phyloP scores from a whole-genome alignment of 2,329 filamentous ascomycete species.

The Geosmithia putterillii region DNA sequence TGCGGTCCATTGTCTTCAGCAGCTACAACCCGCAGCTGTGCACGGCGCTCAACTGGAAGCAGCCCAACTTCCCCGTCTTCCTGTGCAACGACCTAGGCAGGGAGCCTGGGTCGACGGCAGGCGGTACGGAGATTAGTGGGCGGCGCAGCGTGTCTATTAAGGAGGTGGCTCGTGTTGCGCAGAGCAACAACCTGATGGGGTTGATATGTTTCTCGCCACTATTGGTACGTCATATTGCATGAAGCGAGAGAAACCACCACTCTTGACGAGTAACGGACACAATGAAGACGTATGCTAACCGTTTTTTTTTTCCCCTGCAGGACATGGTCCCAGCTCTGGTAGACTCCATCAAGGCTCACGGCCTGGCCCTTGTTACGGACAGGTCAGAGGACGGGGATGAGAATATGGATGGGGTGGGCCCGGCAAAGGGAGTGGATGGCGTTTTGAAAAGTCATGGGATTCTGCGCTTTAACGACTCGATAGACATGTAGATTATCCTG shows the following conservation, averaged over 20 bases:
- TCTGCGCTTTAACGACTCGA: slow-evolving; percentile 83
- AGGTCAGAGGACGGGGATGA: slow-evolving; percentile 49
- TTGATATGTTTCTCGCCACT: slow-evolving; percentile 80
- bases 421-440: slow-evolving; percentile 66
- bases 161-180: slow-evolving; percentile 83
- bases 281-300: no score
- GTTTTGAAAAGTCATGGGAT: slow-evolving; percentile 77
- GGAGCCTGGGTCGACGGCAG: slow-evolving; percentile 23
- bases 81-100: slow-evolving; percentile 84
- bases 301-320: slow-evolving; percentile 29
- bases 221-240: slow-evolving; percentile 59
- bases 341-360: slow-evolving; percentile 88
- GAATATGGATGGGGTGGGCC: slow-evolving; percentile 47
- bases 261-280: no score
- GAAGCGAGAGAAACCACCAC: no score
- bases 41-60: slow-evolving; percentile 96
- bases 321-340: slow-evolving; percentile 87
- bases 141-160: slow-evolving; percentile 77
- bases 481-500: slow-evolving; percentile 47
- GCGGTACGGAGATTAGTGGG: slow-evolving; percentile 42
- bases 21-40: slow-evolving; percentile 86
- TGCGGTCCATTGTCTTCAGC: slow-evolving; percentile 85
- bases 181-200: slow-evolving; percentile 97
- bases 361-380: slow-evolving; percentile 83
- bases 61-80: slow-evolving; percentile 94